Percentiles rank a stretch among this genome's conserved stretches.
Conservation (phyloP, 768 basidiomycete species). For the Macrocybe gigantea region DNA sequence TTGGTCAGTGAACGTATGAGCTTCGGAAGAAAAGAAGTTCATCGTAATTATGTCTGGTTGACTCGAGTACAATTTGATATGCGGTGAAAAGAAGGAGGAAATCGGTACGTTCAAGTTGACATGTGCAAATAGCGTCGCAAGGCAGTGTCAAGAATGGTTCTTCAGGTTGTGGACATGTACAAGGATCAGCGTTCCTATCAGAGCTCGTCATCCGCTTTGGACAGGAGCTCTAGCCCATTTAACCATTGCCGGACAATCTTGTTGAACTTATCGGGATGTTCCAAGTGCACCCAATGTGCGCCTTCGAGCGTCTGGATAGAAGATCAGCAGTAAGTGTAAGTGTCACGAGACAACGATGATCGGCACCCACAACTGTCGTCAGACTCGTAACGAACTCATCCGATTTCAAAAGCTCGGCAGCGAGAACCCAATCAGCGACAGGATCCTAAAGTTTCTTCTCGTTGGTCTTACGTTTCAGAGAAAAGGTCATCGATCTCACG, state of each 20-base stretch:
- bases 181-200: no score
- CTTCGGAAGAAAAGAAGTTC: no score
- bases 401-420: conserved; percentile 28
- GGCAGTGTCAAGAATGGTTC: no score
- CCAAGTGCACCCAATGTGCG: conserved; percentile 67
- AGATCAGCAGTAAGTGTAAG: background rate
- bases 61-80: no score
- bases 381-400: conserved; percentile 30
- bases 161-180: no score
- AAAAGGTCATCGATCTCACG: conserved; percentile 17
- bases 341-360: background rate
- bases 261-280: conserved; percentile 51
- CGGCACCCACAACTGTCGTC: conserved; percentile 27
- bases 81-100: no score
- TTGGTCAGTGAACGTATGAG: no score
- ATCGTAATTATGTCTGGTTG: no score
- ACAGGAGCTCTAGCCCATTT: conserved; percentile 2
- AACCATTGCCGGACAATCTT: conserved; percentile 49
- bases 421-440: conserved; percentile 37
- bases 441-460: conserved; percentile 29
- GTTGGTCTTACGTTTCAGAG: background rate
- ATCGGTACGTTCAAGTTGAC: no score
- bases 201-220: conserved; percentile 6
- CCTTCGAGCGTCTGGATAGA: conserved; percentile 38
- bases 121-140: no score